Percentiles rank a stretch among this genome's conserved stretches.
phyloP scores from a whole-genome alignment of 2,329 filamentous ascomycete species.

The Incumbomyces delicatus region DNA sequence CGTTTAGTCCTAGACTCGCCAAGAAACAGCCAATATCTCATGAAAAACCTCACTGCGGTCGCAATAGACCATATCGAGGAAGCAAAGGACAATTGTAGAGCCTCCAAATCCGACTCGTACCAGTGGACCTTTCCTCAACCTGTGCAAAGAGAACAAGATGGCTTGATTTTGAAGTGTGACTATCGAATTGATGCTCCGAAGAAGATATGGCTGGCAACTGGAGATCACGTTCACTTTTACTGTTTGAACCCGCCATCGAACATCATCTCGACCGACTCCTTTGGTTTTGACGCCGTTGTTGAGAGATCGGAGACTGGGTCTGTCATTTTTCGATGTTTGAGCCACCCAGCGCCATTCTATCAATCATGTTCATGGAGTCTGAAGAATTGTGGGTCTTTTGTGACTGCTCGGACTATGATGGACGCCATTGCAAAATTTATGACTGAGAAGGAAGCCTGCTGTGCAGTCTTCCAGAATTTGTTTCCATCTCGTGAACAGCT shows the following conservation, averaged over 20 bases:
- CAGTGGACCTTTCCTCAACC: constrained; percentile 1
- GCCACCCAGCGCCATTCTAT: constrained; percentile 30
- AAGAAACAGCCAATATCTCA: constrained; percentile 23
- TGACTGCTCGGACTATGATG: constrained; percentile 32
- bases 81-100: constrained; percentile 13
- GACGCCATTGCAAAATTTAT: constrained; percentile 30
- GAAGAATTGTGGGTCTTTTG: constrained; percentile 32
- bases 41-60: constrained; percentile 28
- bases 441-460: constrained; percentile 24
- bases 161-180: neutral
- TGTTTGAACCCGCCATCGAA: constrained; percentile 27
- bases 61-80: constrained; percentile 34
- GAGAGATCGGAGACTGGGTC: constrained; percentile 23
- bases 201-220: constrained; percentile 9
- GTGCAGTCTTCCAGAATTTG: constrained; percentile 24
- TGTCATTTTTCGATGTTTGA: constrained; percentile 30
- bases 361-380: constrained; percentile 30
- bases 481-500: constrained; percentile 9
- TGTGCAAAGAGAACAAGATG: neutral
- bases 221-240: constrained; percentile 29
- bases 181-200: constrained; percentile 17
- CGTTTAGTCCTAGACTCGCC: constrained; percentile 24
- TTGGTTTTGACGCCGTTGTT: constrained; percentile 33
- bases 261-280: constrained; percentile 19
- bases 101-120: constrained; percentile 1